Base-by-base conservation (phyloP, 768 basidiomycete genomes). In the Pleurotus eryngii region DNA sequence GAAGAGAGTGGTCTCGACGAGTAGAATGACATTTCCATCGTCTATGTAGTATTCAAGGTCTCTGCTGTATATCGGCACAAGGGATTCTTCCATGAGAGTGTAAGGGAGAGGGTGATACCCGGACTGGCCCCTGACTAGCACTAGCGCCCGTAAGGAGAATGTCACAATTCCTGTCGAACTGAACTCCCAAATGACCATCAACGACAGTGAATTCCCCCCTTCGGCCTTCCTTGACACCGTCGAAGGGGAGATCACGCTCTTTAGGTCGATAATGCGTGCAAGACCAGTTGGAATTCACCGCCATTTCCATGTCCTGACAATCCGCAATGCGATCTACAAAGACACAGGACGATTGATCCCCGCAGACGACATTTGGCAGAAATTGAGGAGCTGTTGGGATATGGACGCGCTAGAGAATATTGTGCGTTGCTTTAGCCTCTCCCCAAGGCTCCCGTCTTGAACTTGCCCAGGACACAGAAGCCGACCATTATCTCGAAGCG, bases 211-310 rank as follows among this genome's bases (percentile, higher is more conserved):
- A 3, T 55, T 60, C 22, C 47, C 60, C 11, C 42, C 35, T n/a
- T 54, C 55, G 24, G 65, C 71, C 20, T 86, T 87, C 65, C 82
- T 94, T 40, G 80, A 86, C 66, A 84, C 82, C 5, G 81, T 91
- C 54, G 84, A 87, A 63, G 92, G 92, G 40, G 92, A 95, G 70
- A 90, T 92, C 47, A 80, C 89, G 7, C 89, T 95, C 72, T 93
- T 94, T 68, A 83, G 88, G 49, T 87, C 89, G 5, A 76, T 92
- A 53, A 90, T 89, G 81, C 85, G 85, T 46, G 82, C 90, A 15
- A 80, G 92, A 55, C 92, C 92, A 0, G 83, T 94, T 55, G 92
- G 92, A 45, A 84, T 88, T 30, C 87, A 94, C 70, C 85, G 85
- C 26, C 83, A 91, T 72, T 92, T 93, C 72, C 89, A 93, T 66